Evolutionary conservation across 768 basidiomycete species (phyloP), one percentile per base, ranked within the genome.

Genomic region (Mycena latifolia): DNA sequence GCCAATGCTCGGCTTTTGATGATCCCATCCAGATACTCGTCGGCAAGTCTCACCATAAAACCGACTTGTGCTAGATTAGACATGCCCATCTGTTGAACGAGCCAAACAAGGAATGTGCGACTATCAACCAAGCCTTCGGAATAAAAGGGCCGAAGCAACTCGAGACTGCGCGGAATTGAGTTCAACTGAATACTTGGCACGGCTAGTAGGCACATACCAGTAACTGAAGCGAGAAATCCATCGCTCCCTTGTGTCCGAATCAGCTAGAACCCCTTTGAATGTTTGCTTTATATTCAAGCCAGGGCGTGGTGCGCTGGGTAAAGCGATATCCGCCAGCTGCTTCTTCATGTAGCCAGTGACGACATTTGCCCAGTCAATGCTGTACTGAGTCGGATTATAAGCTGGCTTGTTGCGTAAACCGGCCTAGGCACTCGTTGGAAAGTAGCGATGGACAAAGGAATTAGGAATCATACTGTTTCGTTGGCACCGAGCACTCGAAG

Each of bases 401-500:
- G 85, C 76, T 5, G 92, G 91, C 72, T 92, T 92, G 70, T 93
- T 91, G 46, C 92, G 84, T 45, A 93, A 77, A 29, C 91, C 92
- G 24, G 90, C 88, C 92, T 92, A 66, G 33, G 12, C 53, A 33
- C 53, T 25, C 29, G 54, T 28, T 50, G 43, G 68, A 18, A 63
- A 22, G n/a, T n/a, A 55, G 24, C 5, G 10, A 24, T 24, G 22
- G 52, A 58, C 37, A 54, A 25, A 53, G 47, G 33, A 18, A 18
- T 20, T 12, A 24, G 3, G 35, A 6, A 48, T 63, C 80, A 50
- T 73, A 93, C 93, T 53, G 92, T 93, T 78, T 96, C 94, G 70
- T 95, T 94, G 22, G 91, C 93, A 27, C 94, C 94, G 71, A 94
- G 88, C 5, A 94, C 93, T 22, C 94, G 86, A 28, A 95, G 81